phyloP scores from a whole-genome alignment of 768 basidiomycete species.

The Gloeostereum incarnatum region DNA sequence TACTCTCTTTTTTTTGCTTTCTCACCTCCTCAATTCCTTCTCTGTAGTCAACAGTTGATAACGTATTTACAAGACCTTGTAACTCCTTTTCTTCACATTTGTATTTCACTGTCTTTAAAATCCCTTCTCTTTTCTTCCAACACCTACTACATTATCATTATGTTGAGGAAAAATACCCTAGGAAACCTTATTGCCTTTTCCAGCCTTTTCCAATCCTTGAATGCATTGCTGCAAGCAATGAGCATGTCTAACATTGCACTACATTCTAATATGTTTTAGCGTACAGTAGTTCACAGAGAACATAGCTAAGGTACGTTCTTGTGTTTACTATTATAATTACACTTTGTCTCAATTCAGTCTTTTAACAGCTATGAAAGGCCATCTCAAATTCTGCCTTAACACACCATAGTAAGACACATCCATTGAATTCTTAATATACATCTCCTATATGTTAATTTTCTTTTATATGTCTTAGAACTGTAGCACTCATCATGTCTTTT shows the following conservation, averaged over 20 bases:
- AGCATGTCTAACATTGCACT: conserved; percentile 57
- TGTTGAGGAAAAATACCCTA: conserved; percentile 28
- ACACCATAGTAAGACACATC: too few species aligned
- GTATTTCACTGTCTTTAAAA: conserved; percentile 12
- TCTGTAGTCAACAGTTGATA: conserved; percentile 8
- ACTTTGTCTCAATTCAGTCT: not conserved
- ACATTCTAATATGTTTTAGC: conserved; percentile 65
- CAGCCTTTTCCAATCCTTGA: conserved; percentile 60
- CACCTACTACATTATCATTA: conserved; percentile 24
- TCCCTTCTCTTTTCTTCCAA: conserved; percentile 11
- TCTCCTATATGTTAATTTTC: not conserved
- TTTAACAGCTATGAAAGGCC: not conserved
- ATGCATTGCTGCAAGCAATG: conserved; percentile 63
- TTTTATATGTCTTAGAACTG: not conserved
- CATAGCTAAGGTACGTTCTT: conserved; percentile 55
- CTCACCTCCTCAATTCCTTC: conserved; percentile 10
- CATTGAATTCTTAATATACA: not conserved
- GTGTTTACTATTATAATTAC: not conserved
- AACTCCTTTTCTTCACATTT: conserved; percentile 8
- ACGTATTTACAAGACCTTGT: conserved; percentile 6
- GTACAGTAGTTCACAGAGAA: conserved; percentile 60
- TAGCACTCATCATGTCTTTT: too few species aligned
- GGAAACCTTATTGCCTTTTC: conserved; percentile 62
- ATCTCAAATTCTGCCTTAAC: not conserved
- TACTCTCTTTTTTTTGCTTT: conserved; percentile 6